Evolutionary conservation across 352 stramenopile genomes (phyloP).

Genomic region (Bremia lactucae): DNA sequence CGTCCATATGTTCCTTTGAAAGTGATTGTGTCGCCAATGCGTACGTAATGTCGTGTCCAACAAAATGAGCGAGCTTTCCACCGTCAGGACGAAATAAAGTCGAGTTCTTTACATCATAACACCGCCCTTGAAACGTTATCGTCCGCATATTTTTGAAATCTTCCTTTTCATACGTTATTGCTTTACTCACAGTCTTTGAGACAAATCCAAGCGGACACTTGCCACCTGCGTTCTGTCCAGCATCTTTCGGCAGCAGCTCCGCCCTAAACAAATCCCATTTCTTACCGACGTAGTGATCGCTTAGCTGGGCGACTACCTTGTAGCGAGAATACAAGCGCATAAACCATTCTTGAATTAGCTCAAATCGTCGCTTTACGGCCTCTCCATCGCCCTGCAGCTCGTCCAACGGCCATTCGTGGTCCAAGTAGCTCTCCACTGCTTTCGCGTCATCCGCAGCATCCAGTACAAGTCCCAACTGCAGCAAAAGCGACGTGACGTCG

Average conservation of each 20-base stretch:
- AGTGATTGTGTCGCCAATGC: conserved; percentile 38
- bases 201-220: conserved; percentile 61
- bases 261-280: conserved; percentile 35
- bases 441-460: conserved; percentile 20
- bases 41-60: conserved; percentile 53
- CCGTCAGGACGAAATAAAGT: conserved; percentile 30
- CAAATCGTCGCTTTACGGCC: conserved; percentile 9
- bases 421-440: conserved; percentile 26
- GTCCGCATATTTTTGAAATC: conserved; percentile 20
- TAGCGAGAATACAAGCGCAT: conserved; percentile 40
- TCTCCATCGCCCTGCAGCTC: conserved; percentile 16
- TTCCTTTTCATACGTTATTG: conserved; percentile 9
- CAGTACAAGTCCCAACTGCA: conserved; percentile 25
- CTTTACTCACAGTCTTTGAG: conserved; percentile 17
- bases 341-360: conserved; percentile 46
- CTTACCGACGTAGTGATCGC: conserved; percentile 29
- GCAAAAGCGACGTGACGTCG: conserved; percentile 38
- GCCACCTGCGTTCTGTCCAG: conserved; percentile 7
- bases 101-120: conserved; percentile 44
- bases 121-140: conserved; percentile 41
- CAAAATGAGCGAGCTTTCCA: conserved; percentile 37
- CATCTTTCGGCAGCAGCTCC: conserved; percentile 22
- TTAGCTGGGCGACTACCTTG: conserved; percentile 31
- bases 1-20: conserved; percentile 27
- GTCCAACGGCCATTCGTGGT: conserved; percentile 22